phyloP scores from a whole-genome alignment of 1,284 basidiomycete genomes.

The Rhodotorula glutinis region DNA sequence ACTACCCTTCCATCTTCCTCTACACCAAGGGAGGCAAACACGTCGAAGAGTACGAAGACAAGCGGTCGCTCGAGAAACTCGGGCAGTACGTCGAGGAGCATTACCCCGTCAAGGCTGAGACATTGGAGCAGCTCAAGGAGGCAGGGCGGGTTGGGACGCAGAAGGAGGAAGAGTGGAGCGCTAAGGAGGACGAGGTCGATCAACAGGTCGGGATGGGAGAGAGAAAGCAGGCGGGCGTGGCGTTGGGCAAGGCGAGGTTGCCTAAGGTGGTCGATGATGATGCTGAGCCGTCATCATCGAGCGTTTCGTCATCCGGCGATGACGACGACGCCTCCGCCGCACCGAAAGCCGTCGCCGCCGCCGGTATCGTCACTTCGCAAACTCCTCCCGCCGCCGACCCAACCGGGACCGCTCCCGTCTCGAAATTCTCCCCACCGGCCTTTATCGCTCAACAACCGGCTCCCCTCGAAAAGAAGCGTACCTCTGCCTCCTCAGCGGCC shows the following conservation, averaged over 20 bases:
- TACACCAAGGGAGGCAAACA: constrained; percentile 62
- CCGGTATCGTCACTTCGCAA: neutral
- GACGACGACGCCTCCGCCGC: neutral
- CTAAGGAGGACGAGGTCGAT: constrained; percentile 4
- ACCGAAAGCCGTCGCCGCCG: neutral
- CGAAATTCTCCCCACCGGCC: neutral
- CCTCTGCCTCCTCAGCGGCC: neutral
- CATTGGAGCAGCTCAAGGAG: constrained; percentile 50
- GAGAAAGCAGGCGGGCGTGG: neutral
- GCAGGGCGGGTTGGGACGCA: constrained; percentile 50
- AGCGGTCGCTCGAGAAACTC: constrained; percentile 57
- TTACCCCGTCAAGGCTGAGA: constrained; percentile 32
- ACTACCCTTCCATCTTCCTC: constrained; percentile 76
- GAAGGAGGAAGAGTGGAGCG: constrained; percentile 28
- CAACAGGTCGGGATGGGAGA: neutral
- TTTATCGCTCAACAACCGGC: constrained; percentile 19
- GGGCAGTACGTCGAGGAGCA: constrained; percentile 55
- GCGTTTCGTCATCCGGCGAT: neutral
- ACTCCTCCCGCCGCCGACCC: neutral
- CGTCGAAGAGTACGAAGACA: constrained; percentile 59
- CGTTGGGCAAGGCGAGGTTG: constrained; percentile 12
- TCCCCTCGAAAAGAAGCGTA: constrained; percentile 15
- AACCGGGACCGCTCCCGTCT: neutral
- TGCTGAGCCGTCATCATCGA: too few species aligned
- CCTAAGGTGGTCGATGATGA: constrained; percentile 5